Evolutionary conservation across 2,329 filamentous ascomycete genomes (phyloP).

Genomic region (Apiospora phragmitis): DNA sequence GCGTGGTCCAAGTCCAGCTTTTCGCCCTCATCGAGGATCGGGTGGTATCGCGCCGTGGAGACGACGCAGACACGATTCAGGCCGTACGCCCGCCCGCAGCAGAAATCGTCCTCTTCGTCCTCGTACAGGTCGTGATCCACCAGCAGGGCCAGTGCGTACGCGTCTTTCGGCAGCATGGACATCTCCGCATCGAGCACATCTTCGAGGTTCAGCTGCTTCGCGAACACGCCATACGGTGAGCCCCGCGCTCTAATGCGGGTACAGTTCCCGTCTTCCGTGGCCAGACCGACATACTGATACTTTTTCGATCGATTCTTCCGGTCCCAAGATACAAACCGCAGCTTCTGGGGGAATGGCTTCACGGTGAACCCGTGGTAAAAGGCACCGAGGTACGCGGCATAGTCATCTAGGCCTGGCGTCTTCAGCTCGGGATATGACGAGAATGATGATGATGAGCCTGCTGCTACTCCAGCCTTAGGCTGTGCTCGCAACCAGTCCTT

Average conservation of each 20-base stretch:
- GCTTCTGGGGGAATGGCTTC: conserved; percentile 37
- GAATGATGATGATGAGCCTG: conserved; percentile 10
- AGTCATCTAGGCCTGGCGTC: conserved; percentile 28
- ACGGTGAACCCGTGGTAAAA: conserved; percentile 58
- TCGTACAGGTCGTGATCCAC: conserved; percentile 66
- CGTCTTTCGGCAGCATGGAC: conserved; percentile 54
- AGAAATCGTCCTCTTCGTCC: conserved; percentile 65
- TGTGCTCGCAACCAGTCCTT: conserved; percentile 40
- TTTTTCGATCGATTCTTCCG: conserved; percentile 15
- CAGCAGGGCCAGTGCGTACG: conserved; percentile 58
- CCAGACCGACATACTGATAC: conserved; percentile 46
- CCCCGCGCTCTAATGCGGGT: conserved; percentile 52
- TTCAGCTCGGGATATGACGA: background rate
- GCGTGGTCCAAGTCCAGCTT: conserved; percentile 49
- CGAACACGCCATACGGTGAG: conserved; percentile 47
- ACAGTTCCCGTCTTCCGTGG: conserved; percentile 23
- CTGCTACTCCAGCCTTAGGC: background rate
- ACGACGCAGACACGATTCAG: conserved; percentile 63
- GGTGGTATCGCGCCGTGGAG: conserved; percentile 62
- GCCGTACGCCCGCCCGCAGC: conserved; percentile 66
- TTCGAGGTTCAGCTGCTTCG: conserved; percentile 56
- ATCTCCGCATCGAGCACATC: conserved; percentile 62
- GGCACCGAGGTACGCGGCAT: conserved; percentile 39
- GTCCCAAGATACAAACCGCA: conserved; percentile 53
- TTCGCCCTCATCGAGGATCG: conserved; percentile 42